Conservation (phyloP, 2,329 filamentous ascomycete genomes). For the Clonostachys rhizophaga region DNA sequence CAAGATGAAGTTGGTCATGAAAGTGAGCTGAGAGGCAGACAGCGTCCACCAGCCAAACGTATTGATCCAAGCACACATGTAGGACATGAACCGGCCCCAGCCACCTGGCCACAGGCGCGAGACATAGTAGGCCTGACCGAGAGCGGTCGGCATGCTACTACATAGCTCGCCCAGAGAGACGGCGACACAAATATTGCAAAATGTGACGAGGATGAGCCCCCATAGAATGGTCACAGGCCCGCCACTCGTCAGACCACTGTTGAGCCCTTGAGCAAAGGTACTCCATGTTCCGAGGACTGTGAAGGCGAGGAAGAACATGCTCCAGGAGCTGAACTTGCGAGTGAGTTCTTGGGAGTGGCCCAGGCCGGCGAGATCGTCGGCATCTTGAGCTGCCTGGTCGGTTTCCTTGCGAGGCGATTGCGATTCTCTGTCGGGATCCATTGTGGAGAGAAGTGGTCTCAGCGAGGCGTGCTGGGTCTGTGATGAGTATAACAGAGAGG, state of each 20-base stretch:
- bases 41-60: constrained; percentile 49
- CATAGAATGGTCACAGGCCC: constrained; percentile 40
- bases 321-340: constrained; percentile 36
- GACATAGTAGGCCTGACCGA: constrained; percentile 46
- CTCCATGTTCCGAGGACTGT: constrained; percentile 46
- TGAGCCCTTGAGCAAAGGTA: constrained; percentile 34
- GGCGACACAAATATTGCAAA: constrained; percentile 39
- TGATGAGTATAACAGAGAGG: no score
- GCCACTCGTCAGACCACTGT: constrained; percentile 37
- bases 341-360: constrained; percentile 15
- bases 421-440: not conserved
- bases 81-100: constrained; percentile 35
- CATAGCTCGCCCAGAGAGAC: constrained; percentile 41
- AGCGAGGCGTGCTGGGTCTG: no score
- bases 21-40: constrained; percentile 41
- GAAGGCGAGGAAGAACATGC: constrained; percentile 45
- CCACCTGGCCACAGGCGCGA: constrained; percentile 12
- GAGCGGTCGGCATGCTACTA: constrained; percentile 45
- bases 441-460: no score
- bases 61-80: constrained; percentile 49
- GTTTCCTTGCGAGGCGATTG: not conserved
- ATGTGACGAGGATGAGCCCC: constrained; percentile 38
- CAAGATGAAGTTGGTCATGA: constrained; percentile 45
- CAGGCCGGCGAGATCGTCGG: constrained; percentile 13
- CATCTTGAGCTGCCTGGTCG: constrained; percentile 9